Evolutionary conservation across 805 yeast genomes (phyloP).

Genomic region (Ogataea haglerorum): DNA sequence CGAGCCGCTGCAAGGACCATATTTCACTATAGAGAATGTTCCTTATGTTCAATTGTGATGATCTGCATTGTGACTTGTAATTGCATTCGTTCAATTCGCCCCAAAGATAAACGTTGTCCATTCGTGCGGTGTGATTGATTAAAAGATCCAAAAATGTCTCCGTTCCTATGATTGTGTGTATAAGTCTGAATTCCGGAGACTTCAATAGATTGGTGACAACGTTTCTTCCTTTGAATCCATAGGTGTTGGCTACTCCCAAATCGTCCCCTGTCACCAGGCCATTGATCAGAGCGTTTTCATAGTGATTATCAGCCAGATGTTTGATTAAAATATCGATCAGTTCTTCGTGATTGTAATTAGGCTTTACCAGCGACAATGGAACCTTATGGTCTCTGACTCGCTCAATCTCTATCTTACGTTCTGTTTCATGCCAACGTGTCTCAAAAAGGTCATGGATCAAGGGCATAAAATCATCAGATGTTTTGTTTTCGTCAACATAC

Average conservation of each 20-base stretch:
- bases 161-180: constrained; percentile 41
- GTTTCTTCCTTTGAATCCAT: constrained; percentile 36
- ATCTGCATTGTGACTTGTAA: neutral
- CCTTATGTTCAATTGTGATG: constrained; percentile 14
- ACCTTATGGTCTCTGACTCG: neutral
- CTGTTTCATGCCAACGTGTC: neutral
- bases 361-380: neutral
- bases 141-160: constrained; percentile 38
- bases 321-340: constrained; percentile 41
- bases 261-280: constrained; percentile 42
- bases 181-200: constrained; percentile 40
- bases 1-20: constrained; percentile 10
- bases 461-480: neutral
- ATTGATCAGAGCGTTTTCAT: constrained; percentile 36
- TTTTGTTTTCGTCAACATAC: constrained; percentile 3
- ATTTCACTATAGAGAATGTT: constrained; percentile 28
- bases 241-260: constrained; percentile 24
- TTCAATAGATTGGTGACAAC: constrained; percentile 41
- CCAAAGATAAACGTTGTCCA: constrained; percentile 21
- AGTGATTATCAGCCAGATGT: constrained; percentile 29
- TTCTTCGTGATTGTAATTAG: constrained; percentile 26
- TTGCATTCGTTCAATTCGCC: constrained; percentile 15
- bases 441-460: neutral
- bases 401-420: neutral
- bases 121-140: constrained; percentile 33